These are phyloP conservation scores for Termitomyces sp. DNA, from an alignment of 768 basidiomycete species.

Conservation along the genomic window DNA sequence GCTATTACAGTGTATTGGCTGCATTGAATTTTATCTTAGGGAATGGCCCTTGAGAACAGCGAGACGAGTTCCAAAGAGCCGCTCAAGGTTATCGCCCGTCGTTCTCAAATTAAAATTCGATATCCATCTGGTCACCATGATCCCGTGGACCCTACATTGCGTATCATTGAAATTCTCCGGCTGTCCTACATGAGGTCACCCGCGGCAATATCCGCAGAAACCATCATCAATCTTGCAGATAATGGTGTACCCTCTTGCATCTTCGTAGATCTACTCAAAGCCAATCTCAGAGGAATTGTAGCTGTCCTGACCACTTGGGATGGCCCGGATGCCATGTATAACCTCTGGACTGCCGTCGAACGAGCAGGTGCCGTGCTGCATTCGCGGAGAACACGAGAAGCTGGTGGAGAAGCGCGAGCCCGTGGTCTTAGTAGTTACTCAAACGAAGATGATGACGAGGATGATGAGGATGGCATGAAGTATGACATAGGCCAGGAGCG, in stretches of 20 bases:
- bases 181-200: slow-evolving; percentile 41
- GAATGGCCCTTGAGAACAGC: slow-evolving; percentile 19
- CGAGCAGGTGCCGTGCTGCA: slow-evolving; percentile 29
- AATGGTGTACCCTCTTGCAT: slow-evolving; percentile 46
- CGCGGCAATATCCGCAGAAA: slow-evolving; percentile 46
- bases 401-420: slow-evolving; percentile 34
- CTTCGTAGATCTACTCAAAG: slow-evolving; percentile 34
- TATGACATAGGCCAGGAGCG: slow-evolving; percentile 23
- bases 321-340: slow-evolving; percentile 30
- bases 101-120: slow-evolving; percentile 42
- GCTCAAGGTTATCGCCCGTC: slow-evolving; percentile 25
- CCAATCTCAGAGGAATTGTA: slow-evolving; percentile 28
- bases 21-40: slow-evolving; percentile 19
- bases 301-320: slow-evolving; percentile 41
- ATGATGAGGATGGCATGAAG: slow-evolving; percentile 31
- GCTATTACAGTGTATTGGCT: background rate
- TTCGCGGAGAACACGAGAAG: slow-evolving; percentile 26
- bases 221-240: slow-evolving; percentile 57
- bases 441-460: slow-evolving; percentile 30
- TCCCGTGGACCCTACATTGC: slow-evolving; percentile 33
- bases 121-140: slow-evolving; percentile 22
- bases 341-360: slow-evolving; percentile 35
- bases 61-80: slow-evolving; percentile 12
- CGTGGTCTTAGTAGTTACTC: slow-evolving; percentile 35
- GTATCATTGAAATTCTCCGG: slow-evolving; percentile 48